Evolutionary conservation across 345 rosid species (phyloP), one percentile per base, ranked within the genome.

Genomic region (Eucalyptus paniculata): DNA sequence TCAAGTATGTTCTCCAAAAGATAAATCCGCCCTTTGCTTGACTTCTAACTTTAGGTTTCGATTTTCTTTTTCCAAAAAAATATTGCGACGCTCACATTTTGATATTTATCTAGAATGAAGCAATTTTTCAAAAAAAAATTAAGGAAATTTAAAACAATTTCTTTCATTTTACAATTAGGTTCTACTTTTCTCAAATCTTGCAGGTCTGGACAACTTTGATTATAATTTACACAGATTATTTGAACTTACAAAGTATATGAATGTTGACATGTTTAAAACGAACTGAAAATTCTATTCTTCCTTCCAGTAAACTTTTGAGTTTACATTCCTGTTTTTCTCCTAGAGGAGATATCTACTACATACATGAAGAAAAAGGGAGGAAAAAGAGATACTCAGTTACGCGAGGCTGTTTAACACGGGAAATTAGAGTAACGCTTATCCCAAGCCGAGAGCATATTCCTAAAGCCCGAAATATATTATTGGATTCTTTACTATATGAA

Each of bases 191-290:
- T 65, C 77, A n/a, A 65, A 65, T 65, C 21, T n/a, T n/a, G 37
- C 3, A 7, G 11, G 19, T n/a, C 5, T 0, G 21, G 34, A 65
- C 40, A 30, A 65, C 77, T n/a, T n/a, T n/a, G 77, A n/a, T 65
- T 65, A 4, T 65, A 7, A n/a, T n/a, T 65, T 15, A n/a, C 0
- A 3, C 10, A 16, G 11, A 65, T n/a, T n/a, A 15, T 7, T 2
- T 65, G 1, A 65, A 65, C 21, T 15, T 65, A n/a, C 37, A 4
- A 2, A 65, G 4, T 15, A n/a, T 65, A 7, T 1, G n/a, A 65
- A 65, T 15, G n/a, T 65, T n/a, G 8, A 15, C 72, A 9, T 14
- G 72, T 65, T 65, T 30, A 30, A 62, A 65, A 65, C 72, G 10
- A 65, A 65, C 72, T 7, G 72, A 30, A 65, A 65, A 65, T 30